A percentile compares a stretch with the other conserved stretches of the same genome.
These are phyloP conservation scores for Conoideocrella luteorostrata DNA, from an alignment of 2,329 filamentous ascomycete genomes.

Conservation along the genomic window DNA sequence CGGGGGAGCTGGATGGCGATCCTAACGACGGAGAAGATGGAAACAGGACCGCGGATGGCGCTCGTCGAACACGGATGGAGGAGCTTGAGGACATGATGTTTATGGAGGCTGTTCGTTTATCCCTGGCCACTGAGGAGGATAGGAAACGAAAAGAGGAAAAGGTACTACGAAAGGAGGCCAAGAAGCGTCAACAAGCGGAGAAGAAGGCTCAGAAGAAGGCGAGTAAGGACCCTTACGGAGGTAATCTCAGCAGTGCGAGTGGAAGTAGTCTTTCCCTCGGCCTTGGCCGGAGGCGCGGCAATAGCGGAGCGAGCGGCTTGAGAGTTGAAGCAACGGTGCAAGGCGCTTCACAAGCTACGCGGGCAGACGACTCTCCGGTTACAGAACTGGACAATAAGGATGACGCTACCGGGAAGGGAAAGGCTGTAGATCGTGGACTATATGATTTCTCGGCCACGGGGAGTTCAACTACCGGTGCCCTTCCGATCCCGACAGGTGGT, in stretches of 20 bases:
- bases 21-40: constrained; percentile 16
- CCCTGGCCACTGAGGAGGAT: constrained; percentile 88
- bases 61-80: constrained; percentile 56
- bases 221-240: constrained; percentile 28
- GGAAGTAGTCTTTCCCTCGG: constrained; percentile 60
- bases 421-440: constrained; percentile 54
- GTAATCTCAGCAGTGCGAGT: constrained; percentile 39
- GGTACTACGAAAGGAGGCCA: constrained; percentile 62
- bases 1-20: constrained; percentile 19
- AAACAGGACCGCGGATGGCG: constrained; percentile 14
- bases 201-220: constrained; percentile 69
- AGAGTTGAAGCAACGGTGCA: constrained; percentile 49
- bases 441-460: constrained; percentile 19
- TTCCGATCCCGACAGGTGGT: constrained; percentile 41
- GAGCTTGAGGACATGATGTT: constrained; percentile 98
- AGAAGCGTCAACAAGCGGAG: constrained; percentile 77
- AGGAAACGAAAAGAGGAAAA: constrained; percentile 69
- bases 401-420: constrained; percentile 52
- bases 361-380: constrained; percentile 15
- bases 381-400: constrained; percentile 24
- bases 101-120: constrained; percentile 88
- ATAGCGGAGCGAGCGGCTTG: constrained; percentile 54
- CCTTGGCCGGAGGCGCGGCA: constrained; percentile 51
- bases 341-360: constrained; percentile 29
- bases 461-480: constrained; percentile 29